phyloP scores from a whole-genome alignment of 1,139 yeast genomes.

The Saccharomyces hybrid region DNA sequence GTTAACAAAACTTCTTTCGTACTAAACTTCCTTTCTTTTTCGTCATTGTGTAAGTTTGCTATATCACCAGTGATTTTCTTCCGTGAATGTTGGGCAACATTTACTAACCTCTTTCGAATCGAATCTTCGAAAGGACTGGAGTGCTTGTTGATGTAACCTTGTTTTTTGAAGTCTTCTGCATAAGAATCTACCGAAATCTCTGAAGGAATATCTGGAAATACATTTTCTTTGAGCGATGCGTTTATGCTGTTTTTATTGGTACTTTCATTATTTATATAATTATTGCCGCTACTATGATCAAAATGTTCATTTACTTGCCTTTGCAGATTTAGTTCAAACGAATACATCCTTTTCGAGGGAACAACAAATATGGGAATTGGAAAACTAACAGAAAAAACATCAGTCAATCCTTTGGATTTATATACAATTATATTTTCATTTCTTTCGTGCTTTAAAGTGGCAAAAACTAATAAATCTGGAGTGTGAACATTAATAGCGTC shows the following conservation, averaged over 20 bases:
- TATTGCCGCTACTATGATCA: not conserved
- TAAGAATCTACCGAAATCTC: not conserved
- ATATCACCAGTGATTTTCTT: constrained; percentile 1
- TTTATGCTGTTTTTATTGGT: not conserved
- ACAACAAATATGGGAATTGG: constrained; percentile 63
- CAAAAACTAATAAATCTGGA: constrained; percentile 46
- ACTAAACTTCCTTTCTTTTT: not conserved
- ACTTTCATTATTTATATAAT: not conserved
- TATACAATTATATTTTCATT: constrained; percentile 11
- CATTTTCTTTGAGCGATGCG: not conserved
- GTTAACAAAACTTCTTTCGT: constrained; percentile 1
- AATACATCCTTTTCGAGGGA: constrained; percentile 56
- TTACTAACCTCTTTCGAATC: not conserved
- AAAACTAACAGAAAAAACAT: constrained; percentile 52
- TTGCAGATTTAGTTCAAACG: constrained; percentile 41
- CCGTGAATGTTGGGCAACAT: not conserved
- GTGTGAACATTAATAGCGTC: constrained; percentile 58
- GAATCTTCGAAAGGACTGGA: not conserved
- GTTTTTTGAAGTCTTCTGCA: not conserved
- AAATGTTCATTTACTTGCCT: not conserved
- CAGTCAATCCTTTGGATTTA: constrained; percentile 43
- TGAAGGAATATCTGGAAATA: not conserved
- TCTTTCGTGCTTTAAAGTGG: constrained; percentile 17
- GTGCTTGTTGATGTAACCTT: not conserved
- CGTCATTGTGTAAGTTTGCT: not conserved